Evolutionary conservation across 306 rosid species (phyloP).

Genomic region (Ammopiptanthus mongolicus): DNA sequence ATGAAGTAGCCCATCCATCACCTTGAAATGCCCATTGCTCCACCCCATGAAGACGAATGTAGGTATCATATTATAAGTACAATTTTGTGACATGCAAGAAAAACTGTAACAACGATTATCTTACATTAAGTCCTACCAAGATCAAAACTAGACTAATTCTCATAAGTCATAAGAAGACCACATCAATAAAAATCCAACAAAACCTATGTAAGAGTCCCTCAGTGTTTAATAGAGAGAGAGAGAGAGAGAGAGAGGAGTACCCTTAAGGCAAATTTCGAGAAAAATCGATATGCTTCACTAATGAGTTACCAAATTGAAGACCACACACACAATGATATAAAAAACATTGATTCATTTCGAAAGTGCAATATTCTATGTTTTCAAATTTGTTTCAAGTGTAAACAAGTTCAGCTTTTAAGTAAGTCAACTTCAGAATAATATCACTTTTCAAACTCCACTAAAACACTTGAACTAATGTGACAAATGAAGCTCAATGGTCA

Average conservation of each 20-base stretch:
- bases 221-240: background rate
- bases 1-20: background rate
- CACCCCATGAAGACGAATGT: background rate
- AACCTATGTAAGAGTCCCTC: background rate
- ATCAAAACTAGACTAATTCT: background rate
- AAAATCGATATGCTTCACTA: background rate
- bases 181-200: background rate
- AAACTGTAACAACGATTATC: background rate
- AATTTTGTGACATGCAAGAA: background rate
- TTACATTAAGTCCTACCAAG: background rate
- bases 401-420: background rate
- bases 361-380: background rate
- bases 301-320: background rate
- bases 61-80: background rate
- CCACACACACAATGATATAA: background rate
- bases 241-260: background rate
- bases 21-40: background rate
- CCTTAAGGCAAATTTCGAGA: background rate
- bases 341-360: background rate
- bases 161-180: background rate
- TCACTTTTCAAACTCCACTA: background rate
- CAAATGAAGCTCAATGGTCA: constrained; percentile 1
- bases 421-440: background rate
- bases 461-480: background rate
- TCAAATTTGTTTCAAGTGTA: background rate